These are phyloP conservation scores for Botrytis hyacinthi DNA, from an alignment of 2,329 filamentous ascomycete species.

Conservation along the genomic window DNA sequence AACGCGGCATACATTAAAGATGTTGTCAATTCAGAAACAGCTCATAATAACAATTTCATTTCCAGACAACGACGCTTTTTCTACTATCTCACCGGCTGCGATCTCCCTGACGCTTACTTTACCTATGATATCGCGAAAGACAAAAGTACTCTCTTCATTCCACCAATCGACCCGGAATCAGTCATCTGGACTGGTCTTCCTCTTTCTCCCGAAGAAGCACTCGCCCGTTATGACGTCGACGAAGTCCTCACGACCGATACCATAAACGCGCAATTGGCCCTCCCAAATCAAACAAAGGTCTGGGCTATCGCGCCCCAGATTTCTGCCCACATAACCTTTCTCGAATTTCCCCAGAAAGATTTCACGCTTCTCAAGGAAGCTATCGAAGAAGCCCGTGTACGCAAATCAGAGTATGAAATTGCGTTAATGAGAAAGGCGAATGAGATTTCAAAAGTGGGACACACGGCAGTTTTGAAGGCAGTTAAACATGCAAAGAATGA, in stretches of 20 bases:
- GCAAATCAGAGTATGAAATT: constrained; percentile 75
- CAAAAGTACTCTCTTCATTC: constrained; percentile 84
- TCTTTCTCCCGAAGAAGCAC: constrained; percentile 70
- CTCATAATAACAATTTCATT: constrained; percentile 16
- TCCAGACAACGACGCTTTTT: constrained; percentile 83
- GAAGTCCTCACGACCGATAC: constrained; percentile 69
- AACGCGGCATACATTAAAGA: neutral
- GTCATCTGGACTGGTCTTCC: constrained; percentile 95
- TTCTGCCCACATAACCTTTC: constrained; percentile 67
- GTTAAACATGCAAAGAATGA: constrained; percentile 71
- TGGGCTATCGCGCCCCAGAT: constrained; percentile 80
- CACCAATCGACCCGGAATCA: constrained; percentile 79
- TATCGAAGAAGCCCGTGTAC: constrained; percentile 65
- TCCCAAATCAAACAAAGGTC: constrained; percentile 46
- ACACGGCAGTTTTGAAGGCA: constrained; percentile 58
- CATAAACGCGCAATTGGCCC: constrained; percentile 63
- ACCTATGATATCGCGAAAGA: constrained; percentile 75
- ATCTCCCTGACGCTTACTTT: constrained; percentile 75
- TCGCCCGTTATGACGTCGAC: constrained; percentile 78
- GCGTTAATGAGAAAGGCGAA: constrained; percentile 72
- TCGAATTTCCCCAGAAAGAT: constrained; percentile 66
- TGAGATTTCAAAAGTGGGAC: constrained; percentile 64
- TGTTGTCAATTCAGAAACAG: no score
- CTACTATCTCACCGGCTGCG: constrained; percentile 87
- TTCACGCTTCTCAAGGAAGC: constrained; percentile 54